Percentiles rank a stretch among this genome's conserved stretches.
Evolutionary conservation across 345 rosid genomes (phyloP).

Genomic region (Acer negundo): DNA sequence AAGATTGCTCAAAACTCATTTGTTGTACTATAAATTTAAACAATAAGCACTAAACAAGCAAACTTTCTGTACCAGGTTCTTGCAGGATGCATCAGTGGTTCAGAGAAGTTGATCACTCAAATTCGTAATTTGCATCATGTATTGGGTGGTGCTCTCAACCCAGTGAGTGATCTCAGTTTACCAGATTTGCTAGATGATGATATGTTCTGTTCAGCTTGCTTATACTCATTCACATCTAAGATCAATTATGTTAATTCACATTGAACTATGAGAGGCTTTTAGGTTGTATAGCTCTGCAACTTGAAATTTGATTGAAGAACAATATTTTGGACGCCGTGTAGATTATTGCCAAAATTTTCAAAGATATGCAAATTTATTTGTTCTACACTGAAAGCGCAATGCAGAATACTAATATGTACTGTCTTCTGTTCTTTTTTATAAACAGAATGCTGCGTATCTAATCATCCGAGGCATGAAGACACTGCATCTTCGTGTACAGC

Average conservation of each 20-base stretch:
- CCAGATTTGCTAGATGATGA: neutral
- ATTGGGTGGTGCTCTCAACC: conserved; percentile 90
- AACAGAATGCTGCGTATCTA: conserved; percentile 90
- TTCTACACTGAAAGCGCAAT: conserved; percentile 11
- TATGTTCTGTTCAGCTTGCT: neutral
- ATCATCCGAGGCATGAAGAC: conserved; percentile 99
- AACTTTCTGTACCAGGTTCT: conserved; percentile 62
- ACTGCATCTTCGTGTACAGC: conserved; percentile 97
- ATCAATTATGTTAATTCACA: neutral
- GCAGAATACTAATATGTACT: neutral
- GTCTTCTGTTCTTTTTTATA: conserved; percentile 11
- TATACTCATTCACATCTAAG: neutral
- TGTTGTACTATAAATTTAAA: conserved; percentile 6
- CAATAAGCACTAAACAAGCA: conserved; percentile 2
- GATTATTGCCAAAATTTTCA: neutral
- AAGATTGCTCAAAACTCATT: neutral
- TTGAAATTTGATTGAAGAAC: neutral
- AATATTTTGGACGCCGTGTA: neutral
- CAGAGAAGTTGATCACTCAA: conserved; percentile 64
- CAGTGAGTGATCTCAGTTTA: conserved; percentile 50
- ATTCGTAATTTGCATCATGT: conserved; percentile 90
- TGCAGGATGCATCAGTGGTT: conserved; percentile 94
- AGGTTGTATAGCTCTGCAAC: conserved; percentile 3
- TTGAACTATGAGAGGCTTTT: conserved; percentile 1
- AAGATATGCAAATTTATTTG: neutral